A percentile compares a stretch with the other conserved stretches of the same genome.
These are phyloP conservation scores for Avena insularis DNA, from an alignment of 176 grass and related monocot genomes.

Conservation along the genomic window DNA sequence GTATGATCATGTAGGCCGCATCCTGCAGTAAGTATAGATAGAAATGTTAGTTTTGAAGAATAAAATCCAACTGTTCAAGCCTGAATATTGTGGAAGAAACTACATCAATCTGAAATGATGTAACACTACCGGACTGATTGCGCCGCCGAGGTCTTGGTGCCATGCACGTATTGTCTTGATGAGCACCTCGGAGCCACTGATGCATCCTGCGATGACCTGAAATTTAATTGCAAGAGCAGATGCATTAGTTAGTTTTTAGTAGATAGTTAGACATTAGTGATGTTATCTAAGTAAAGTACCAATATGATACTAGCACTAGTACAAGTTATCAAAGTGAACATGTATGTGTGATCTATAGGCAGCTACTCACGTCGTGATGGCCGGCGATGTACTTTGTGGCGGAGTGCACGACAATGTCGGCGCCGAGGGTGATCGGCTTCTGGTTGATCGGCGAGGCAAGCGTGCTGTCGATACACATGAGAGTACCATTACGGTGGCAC, in stretches of 20 bases:
- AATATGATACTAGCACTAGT: too few relatives aligned
- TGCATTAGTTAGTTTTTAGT: not conserved
- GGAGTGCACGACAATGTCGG: slow-evolving; percentile 69
- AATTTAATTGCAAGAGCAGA: not conserved
- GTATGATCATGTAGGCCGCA: slow-evolving; percentile 64
- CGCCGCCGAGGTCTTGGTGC: slow-evolving; percentile 83
- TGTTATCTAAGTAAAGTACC: too few relatives aligned
- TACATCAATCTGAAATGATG: not conserved
- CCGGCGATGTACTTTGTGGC: slow-evolving; percentile 72
- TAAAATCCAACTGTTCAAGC: not conserved
- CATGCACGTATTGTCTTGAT: slow-evolving; percentile 61
- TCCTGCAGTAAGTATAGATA: slow-evolving; percentile 30
- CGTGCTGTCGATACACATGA: slow-evolving; percentile 73
- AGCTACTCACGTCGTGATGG: slow-evolving; percentile 63
- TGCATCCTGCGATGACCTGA: slow-evolving; percentile 76
- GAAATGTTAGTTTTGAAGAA: not conserved
- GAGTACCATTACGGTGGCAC: slow-evolving; percentile 53
- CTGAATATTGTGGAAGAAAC: not conserved
- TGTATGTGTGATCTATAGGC: not conserved
- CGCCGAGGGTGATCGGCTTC: slow-evolving; percentile 63
- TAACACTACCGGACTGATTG: slow-evolving; percentile 62
- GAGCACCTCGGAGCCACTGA: slow-evolving; percentile 63
- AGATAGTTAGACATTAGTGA: too few relatives aligned
- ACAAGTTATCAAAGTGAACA: too few relatives aligned
- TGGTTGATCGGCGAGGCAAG: slow-evolving; percentile 71